A percentile compares a stretch with the other conserved stretches of the same genome.
These are phyloP conservation scores for Tricholoma furcatifolium DNA, from an alignment of 768 basidiomycete genomes.

Conservation along the genomic window DNA sequence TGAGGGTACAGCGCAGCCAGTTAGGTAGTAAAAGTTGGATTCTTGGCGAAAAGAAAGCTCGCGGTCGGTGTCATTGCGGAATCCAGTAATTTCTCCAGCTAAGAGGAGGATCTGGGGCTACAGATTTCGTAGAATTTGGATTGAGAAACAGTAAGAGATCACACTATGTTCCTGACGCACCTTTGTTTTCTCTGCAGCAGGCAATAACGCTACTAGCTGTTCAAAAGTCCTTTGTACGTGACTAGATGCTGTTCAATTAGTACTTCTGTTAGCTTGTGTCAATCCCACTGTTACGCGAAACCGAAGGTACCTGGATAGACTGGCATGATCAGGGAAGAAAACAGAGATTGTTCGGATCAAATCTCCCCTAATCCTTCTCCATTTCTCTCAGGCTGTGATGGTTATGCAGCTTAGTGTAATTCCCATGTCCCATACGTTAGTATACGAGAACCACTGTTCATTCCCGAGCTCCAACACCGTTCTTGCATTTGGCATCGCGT, in stretches of 20 bases:
- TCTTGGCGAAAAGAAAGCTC: conserved; percentile 70
- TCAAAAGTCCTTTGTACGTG: conserved; percentile 52
- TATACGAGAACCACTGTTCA: no score
- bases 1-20: conserved; percentile 74
- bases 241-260: conserved; percentile 1
- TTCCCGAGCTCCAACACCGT: no score
- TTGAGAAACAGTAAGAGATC: neutral
- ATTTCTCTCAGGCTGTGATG: no score
- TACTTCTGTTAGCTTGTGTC: neutral
- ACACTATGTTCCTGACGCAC: conserved; percentile 29
- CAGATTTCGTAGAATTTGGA: neutral
- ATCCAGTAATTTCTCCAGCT: conserved; percentile 60
- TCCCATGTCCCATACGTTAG: no score
- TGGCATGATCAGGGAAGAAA: conserved; percentile 7
- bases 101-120: conserved; percentile 73
- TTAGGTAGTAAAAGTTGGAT: conserved; percentile 87
- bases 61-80: conserved; percentile 82
- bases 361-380: neutral
- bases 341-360: conserved; percentile 12
- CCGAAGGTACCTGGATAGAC: conserved; percentile 14
- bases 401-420: no score
- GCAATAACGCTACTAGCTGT: conserved; percentile 49
- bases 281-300: neutral
- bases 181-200: conserved; percentile 48
- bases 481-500: no score